Evolutionary conservation across 140 eudicot genomes (phyloP).

Genomic region (Senecio squalidus): DNA sequence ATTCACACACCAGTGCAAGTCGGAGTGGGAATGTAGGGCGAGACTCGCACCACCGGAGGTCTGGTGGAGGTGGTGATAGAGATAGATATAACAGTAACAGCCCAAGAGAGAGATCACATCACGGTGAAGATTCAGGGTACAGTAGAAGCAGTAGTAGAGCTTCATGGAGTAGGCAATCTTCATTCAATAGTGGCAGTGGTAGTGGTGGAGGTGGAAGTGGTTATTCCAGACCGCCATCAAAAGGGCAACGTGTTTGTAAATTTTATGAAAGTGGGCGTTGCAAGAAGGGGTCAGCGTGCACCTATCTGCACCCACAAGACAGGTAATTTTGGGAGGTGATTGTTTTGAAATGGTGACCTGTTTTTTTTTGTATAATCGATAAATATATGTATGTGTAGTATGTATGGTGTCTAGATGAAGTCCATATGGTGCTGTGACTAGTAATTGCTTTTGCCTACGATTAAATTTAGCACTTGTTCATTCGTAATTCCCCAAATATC

Average conservation of each 20-base stretch:
- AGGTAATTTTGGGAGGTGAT: slow-evolving; percentile 19
- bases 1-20: slow-evolving; percentile 11
- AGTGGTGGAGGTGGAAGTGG: slow-evolving; percentile 54
- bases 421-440: slow-evolving; percentile 26
- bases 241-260: slow-evolving; percentile 67
- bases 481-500: no score
- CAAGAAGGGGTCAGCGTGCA: slow-evolving; percentile 68
- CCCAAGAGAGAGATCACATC: slow-evolving; percentile 50
- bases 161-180: slow-evolving; percentile 54
- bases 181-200: slow-evolving; percentile 19
- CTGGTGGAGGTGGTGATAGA: slow-evolving; percentile 27
- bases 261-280: slow-evolving; percentile 74
- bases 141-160: slow-evolving; percentile 41
- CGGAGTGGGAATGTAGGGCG: slow-evolving; percentile 26
- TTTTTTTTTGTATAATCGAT: slow-evolving; percentile 30
- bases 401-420: slow-evolving; percentile 25
- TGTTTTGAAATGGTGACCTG: slow-evolving; percentile 19
- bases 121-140: slow-evolving; percentile 46
- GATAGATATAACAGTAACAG: slow-evolving; percentile 45
- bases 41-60: slow-evolving; percentile 41
- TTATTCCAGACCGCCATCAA: slow-evolving; percentile 44
- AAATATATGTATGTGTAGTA: slow-evolving; percentile 24
- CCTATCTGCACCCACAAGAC: slow-evolving; percentile 58
- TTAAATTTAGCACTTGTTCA: slow-evolving; percentile 17
- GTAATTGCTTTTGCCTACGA: slow-evolving; percentile 18